Conservation (phyloP, 306 rosid genomes). For the Prunus dulcis region DNA sequence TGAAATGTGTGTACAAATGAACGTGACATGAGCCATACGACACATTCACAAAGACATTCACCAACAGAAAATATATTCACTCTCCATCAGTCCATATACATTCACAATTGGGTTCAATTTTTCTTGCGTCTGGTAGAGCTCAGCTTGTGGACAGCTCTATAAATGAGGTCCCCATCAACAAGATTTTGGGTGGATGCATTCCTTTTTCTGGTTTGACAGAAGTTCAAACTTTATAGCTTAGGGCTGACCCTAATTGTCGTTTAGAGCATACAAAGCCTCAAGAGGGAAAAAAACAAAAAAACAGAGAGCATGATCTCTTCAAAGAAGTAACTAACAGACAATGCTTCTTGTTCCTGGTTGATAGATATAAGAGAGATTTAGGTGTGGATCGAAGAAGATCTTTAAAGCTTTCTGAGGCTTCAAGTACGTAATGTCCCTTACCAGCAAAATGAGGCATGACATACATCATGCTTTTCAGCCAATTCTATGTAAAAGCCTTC, state of each 20-base stretch:
- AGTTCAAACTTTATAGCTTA: slow-evolving; percentile 22
- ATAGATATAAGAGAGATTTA: slow-evolving; percentile 20
- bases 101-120: background rate
- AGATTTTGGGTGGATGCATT: slow-evolving; percentile 39
- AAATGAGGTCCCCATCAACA: slow-evolving; percentile 34
- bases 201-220: slow-evolving; percentile 40
- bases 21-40: background rate
- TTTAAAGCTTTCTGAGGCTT: slow-evolving; percentile 38
- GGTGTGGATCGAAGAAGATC: slow-evolving; percentile 49
- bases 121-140: slow-evolving; percentile 1
- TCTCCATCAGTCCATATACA: background rate
- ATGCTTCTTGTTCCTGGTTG: slow-evolving; percentile 13
- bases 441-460: slow-evolving; percentile 37
- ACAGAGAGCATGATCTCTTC: background rate
- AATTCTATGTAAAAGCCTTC: slow-evolving; percentile 18
- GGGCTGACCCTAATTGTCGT: slow-evolving; percentile 25
- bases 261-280: slow-evolving; percentile 13
- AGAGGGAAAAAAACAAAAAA: background rate
- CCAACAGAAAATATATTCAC: background rate
- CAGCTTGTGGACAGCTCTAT: slow-evolving; percentile 6
- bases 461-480: slow-evolving; percentile 25
- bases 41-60: background rate
- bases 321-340: slow-evolving; percentile 20
- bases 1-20: background rate
- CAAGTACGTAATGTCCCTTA: slow-evolving; percentile 53